Conservation (phyloP, 202 grass and related monocot species). For the Carex sylvatica region DNA sequence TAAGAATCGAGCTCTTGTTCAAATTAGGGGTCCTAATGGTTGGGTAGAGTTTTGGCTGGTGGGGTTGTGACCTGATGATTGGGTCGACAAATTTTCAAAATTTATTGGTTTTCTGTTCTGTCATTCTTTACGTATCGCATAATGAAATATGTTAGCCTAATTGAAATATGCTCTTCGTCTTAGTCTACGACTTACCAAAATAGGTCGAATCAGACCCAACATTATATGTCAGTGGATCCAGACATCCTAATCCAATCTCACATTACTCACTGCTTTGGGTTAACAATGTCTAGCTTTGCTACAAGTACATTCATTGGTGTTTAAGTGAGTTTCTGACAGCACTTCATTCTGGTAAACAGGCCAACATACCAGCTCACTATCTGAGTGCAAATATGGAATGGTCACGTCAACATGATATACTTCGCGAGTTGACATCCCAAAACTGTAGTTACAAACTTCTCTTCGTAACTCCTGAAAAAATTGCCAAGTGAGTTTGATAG, state of each 20-base stretch:
- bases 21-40: conserved; percentile 6
- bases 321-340: neutral
- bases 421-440: conserved; percentile 49
- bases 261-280: neutral
- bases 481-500: conserved; percentile 75
- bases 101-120: neutral
- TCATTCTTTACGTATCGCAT: neutral
- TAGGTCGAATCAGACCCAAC: neutral
- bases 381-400: conserved; percentile 81
- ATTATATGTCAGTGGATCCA: neutral
- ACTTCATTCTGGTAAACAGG: conserved; percentile 39
- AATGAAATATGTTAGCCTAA: neutral
- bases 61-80: conserved; percentile 11
- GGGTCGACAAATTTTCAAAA: conserved; percentile 20
- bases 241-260: neutral
- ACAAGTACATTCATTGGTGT: neutral
- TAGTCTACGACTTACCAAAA: neutral
- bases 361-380: conserved; percentile 87
- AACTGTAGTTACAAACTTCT: conserved; percentile 74
- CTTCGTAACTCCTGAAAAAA: conserved; percentile 97
- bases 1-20: neutral
- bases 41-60: neutral
- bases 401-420: conserved; percentile 74
- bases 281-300: neutral
- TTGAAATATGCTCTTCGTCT: neutral